Evolutionary conservation across 495 filamentous ascomycete species (phyloP), one percentile per base, ranked within the genome.

Genomic region (Penicillium arizonense): DNA sequence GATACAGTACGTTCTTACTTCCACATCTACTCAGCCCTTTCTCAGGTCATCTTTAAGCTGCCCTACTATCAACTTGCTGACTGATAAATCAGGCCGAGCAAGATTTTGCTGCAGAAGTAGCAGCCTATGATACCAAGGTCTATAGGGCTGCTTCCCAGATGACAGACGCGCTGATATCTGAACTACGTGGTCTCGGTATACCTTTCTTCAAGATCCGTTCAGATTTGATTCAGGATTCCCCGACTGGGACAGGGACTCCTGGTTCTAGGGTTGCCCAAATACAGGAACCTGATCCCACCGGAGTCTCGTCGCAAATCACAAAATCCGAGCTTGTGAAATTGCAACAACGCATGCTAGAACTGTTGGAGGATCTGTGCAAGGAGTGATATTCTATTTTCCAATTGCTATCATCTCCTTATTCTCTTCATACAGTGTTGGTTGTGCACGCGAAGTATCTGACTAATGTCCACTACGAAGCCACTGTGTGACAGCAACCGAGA

Each of bases 181-280:
- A 86, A 58, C 64, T 90, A 21, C 74, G 76, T 33, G 71, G 57
- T 7, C 59, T 87, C 47, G 77, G 78, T 4, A 81, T 89, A 32
- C 87, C 87, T 1, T 89, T 89, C 61, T 90, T 89, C 62, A 77
- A 74, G 34, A 70, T 78, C 9, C 70, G 67, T 37, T 55, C 59
- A 23, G 64, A 70, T 11, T 56, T 85, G 32, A 66, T 85, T 10
- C 34, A 53, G 16, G 48, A 52, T 13, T 16, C 53, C 40, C 11
- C 47, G 7, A 26, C 39, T 20, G 28, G 8, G 8, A 10, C 28
- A 30, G 28, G 28, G 7, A 24, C 41, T 16, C 0, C 6, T 26
- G 32, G 50, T 11, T 38, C 50, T 18, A 20, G 55, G 59, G 24
- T 4, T 8, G 6, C 52, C 45, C 18, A 49, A 11, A 26, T 18